Evolutionary conservation across 2,329 filamentous ascomycete species (phyloP).

Genomic region (Penicillium sp.): DNA sequence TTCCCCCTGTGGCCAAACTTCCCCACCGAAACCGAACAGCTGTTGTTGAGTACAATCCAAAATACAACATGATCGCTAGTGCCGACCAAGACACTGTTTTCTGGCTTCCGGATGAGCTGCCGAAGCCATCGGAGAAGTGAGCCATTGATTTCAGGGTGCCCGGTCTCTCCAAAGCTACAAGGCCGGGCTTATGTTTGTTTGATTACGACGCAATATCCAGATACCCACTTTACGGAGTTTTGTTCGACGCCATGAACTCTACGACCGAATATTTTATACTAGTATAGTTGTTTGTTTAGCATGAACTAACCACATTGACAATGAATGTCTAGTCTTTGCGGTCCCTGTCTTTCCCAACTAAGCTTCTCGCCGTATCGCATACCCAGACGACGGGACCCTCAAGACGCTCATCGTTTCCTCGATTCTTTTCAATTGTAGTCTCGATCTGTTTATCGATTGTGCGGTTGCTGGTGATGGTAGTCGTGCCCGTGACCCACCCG

Average conservation of each 20-base stretch:
- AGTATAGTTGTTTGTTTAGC: neutral
- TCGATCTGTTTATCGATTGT: slow-evolving; percentile 68
- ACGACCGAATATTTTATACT: neutral
- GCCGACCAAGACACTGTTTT: slow-evolving; percentile 82
- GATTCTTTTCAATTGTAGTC: slow-evolving; percentile 54
- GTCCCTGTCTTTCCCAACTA: slow-evolving; percentile 66
- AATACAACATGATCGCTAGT: slow-evolving; percentile 87
- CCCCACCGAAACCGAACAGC: slow-evolving; percentile 61
- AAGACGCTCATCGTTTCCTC: slow-evolving; percentile 49
- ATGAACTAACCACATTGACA: neutral
- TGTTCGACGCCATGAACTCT: neutral
- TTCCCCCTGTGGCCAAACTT: slow-evolving; percentile 42
- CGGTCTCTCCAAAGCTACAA: neutral
- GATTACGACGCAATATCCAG: neutral
- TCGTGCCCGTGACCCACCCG: slow-evolving; percentile 64
- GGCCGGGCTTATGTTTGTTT: neutral
- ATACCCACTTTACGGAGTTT: neutral
- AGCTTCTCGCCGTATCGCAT: slow-evolving; percentile 63
- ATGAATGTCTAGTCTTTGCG: slow-evolving; percentile 29
- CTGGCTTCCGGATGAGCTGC: slow-evolving; percentile 68
- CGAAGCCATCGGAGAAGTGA: slow-evolving; percentile 36
- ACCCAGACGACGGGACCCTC: slow-evolving; percentile 64
- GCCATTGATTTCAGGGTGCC: neutral
- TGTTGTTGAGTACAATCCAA: slow-evolving; percentile 82
- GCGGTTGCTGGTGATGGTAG: slow-evolving; percentile 71